Evolutionary conservation across 805 yeast genomes (phyloP), one percentile per base, ranked within the genome.

Genomic region (Hanseniaspora hatyaiensis): DNA sequence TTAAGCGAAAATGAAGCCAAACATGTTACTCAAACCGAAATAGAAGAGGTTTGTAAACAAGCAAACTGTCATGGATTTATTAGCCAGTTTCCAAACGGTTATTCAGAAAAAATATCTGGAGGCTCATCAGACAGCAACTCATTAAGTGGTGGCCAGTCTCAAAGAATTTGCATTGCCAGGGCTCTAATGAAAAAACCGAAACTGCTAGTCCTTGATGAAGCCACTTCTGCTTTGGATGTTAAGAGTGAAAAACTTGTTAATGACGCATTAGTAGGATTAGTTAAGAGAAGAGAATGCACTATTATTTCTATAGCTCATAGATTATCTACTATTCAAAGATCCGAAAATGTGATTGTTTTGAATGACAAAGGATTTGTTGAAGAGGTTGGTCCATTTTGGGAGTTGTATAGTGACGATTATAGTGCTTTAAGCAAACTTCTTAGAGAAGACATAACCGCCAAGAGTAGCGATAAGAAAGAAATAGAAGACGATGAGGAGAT

Each of bases 261-360:
- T 66, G 74, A 74, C 49, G 88, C 95, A 8, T 68, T 89, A 52
- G 77, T 80, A 28, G 65, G 69, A 38, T 66, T 88, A 45, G 74
- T 76, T 65, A 65, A 68, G 46, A 72, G 77, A 24, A 74, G 77
- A 42, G 68, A 78, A 16, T 63, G 78, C 40, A 89, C 96, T 0
- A 78, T 87, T 2, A 83, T 92, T 37, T 82, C 94, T 47, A 88
- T 92, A 56, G 97, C 97, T 2, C 98, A 89, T 62, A 72, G 97
- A 55, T 68, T 88, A 50, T 82, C 95, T 18, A 92, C 98, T 0
- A 92, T 92, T 50, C 76, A 80, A 54, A 77, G 88, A 64, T 82
- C 95, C 49, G 87, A 85, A 52, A 71, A 82, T 52, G 78, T 89
- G 12, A 77, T 92, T 53, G 97, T 92, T 3, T 68, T 92, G 31